Evolutionary conservation across 2,329 filamentous ascomycete species (phyloP).

Genomic region (Aspergillus ibericus): DNA sequence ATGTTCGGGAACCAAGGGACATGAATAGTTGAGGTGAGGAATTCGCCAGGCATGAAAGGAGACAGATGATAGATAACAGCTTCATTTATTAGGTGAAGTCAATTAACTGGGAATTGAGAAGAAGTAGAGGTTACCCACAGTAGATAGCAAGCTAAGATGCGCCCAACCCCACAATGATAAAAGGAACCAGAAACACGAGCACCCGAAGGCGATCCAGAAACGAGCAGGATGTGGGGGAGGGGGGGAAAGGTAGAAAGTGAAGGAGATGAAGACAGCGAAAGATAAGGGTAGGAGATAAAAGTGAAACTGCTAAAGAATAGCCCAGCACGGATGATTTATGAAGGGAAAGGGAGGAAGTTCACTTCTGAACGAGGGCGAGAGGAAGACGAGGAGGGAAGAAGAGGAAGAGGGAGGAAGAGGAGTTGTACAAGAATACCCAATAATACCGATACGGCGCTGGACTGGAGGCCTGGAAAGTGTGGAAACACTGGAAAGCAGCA

Average conservation of each 20-base stretch:
- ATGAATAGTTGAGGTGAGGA: neutral
- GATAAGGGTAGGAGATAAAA: slow-evolving; percentile 1
- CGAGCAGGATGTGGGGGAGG: neutral
- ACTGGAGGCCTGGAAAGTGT: neutral
- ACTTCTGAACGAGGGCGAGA: neutral
- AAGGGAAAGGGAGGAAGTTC: neutral
- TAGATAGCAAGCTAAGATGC: slow-evolving; percentile 4
- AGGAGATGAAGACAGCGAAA: neutral
- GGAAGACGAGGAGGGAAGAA: slow-evolving; percentile 5
- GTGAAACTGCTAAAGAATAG: slow-evolving; percentile 1
- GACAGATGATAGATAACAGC: neutral
- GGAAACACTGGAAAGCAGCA: neutral
- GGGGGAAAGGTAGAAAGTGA: neutral
- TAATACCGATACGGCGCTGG: neutral
- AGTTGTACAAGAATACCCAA: slow-evolving; percentile 6
- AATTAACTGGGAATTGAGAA: slow-evolving; percentile 4
- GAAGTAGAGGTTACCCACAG: slow-evolving; percentile 3
- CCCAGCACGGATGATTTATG: neutral
- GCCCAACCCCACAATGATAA: slow-evolving; percentile 8
- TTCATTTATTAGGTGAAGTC: neutral
- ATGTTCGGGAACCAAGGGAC: neutral
- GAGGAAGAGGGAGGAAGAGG: slow-evolving; percentile 1
- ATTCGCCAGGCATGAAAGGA: neutral
- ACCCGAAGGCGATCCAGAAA: slow-evolving; percentile 4
- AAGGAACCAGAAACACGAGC: neutral